Base-by-base conservation (phyloP, 2,329 filamentous ascomycete species). In the Apiospora phragmitis region DNA sequence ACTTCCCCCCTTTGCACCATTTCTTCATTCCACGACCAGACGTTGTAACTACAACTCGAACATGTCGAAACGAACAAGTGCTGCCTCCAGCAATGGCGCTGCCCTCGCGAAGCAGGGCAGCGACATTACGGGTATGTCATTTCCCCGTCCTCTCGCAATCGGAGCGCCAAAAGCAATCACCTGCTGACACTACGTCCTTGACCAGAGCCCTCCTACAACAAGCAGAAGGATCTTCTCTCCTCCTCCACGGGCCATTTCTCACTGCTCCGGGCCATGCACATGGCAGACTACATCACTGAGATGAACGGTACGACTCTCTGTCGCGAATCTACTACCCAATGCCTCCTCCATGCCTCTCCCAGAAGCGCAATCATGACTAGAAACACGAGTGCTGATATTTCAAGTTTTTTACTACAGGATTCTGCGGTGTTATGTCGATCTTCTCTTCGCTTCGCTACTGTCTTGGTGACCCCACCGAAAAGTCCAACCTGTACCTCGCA, bases 381-480 rank as follows among this genome's bases (percentile, higher is more conserved):
- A n/a, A 38, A 62, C 32, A 38, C 18, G 11, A 35, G 32, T 62
- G 32, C 55, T 55, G 18, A 45, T 43, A 16, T 51, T 65, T 35
- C 45, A 35, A 11, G 51, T 35, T 26, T 47, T n/a, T 49, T 18
- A 71, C 78, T 42, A 62, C 71, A 91, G 93, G 93, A 74, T 93
- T 94, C 82, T 96, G 94, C 83, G 94, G 94, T 74, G 90, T 97
- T 81, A 95, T 98, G 92, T 98, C 95, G 80, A 90, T 99, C 79
- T 95, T 98, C 84, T 95, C 94, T 65, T 97, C 94, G 32, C 89
- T 99, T 84, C 93, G 94, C 75, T 98, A 98, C 87, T 96, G 93
- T 82, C 88, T 97, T 73, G 91, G 91, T 73, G 89, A 92, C 74
- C 87, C 92, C 11, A 80, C 86, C 71, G 85, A 92, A 69, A 85